Percentiles rank a stretch among this genome's conserved stretches.
Conservation (phyloP, 169 alveolate species). For the Plasmodium chabaudi region DNA sequence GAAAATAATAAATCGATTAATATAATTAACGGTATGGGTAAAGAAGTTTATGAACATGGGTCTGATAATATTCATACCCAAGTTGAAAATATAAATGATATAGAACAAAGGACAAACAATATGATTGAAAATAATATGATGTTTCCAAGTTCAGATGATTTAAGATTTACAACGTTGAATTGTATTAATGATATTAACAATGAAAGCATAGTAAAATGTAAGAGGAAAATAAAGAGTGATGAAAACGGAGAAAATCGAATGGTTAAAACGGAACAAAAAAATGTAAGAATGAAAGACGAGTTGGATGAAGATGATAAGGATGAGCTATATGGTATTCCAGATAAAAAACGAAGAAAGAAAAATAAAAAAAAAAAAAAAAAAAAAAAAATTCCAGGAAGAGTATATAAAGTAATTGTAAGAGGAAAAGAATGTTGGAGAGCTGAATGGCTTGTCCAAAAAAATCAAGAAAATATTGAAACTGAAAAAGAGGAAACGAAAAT, state of each 20-base stretch:
- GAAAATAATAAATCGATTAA: too few relatives aligned
- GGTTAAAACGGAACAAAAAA: neutral
- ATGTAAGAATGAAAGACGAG: neutral
- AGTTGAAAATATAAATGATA: too few relatives aligned
- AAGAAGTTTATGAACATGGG: too few relatives aligned
- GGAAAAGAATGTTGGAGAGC: conserved; percentile 77
- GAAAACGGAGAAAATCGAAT: neutral
- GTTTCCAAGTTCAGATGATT: too few relatives aligned
- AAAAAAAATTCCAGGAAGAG: conserved; percentile 62
- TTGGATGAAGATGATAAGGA: neutral
- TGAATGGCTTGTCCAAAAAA: conserved; percentile 45
- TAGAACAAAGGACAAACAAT: too few relatives aligned
- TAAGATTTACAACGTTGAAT: too few relatives aligned
- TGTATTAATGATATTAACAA: too few relatives aligned
- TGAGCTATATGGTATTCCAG: neutral
- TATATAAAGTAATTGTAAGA: conserved; percentile 61
- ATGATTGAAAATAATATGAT: too few relatives aligned
- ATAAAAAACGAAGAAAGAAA: conserved; percentile 7
- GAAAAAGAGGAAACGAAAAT: neutral
- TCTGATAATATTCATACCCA: too few relatives aligned
- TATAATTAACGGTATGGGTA: too few relatives aligned
- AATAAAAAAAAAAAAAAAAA: conserved; percentile 36
- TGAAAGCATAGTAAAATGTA: neutral
- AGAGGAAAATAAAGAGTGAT: conserved; percentile 6
- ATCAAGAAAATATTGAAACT: neutral